Percentiles rank a stretch among this genome's conserved stretches.
phyloP scores from a whole-genome alignment of 1,139 yeast genomes.

The Saccharomyces hybrid region DNA sequence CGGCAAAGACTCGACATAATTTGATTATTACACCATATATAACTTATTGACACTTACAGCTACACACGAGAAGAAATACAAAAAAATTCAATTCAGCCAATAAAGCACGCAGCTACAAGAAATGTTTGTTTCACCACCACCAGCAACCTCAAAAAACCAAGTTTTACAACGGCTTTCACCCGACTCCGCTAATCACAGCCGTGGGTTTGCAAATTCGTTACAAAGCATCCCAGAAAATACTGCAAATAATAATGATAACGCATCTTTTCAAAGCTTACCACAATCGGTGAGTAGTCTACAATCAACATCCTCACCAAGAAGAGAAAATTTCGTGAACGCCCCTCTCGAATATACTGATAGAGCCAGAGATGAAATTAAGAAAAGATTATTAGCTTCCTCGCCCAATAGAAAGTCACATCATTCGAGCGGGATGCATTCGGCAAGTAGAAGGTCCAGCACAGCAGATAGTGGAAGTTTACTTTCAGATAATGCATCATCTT shows the following conservation, averaged over 20 bases:
- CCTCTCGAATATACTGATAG: slow-evolving; percentile 36
- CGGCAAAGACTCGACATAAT: background rate
- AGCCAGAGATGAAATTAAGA: slow-evolving; percentile 35
- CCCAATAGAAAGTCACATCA: background rate
- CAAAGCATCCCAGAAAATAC: background rate
- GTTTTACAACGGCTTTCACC: slow-evolving; percentile 1
- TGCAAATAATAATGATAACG: background rate
- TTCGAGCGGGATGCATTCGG: background rate
- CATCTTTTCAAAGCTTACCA: background rate
- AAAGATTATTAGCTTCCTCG: slow-evolving; percentile 22
- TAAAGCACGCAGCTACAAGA: background rate
- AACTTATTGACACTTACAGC: background rate
- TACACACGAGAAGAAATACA: background rate
- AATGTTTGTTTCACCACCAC: slow-evolving; percentile 31
- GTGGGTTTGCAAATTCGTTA: background rate
- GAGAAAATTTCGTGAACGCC: slow-evolving; percentile 28
- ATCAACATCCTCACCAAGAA: background rate
- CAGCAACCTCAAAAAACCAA: slow-evolving; percentile 22
- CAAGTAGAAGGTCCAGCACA: slow-evolving; percentile 4
- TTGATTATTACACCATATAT: background rate
- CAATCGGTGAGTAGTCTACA: background rate
- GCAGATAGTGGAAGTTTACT: slow-evolving; percentile 14
- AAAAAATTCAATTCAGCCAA: background rate
- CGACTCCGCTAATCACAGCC: background rate
- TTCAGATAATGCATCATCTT: slow-evolving; percentile 21